Conservation (phyloP, 352 stramenopile species). For the Globisporangium cylindrosporum region DNA sequence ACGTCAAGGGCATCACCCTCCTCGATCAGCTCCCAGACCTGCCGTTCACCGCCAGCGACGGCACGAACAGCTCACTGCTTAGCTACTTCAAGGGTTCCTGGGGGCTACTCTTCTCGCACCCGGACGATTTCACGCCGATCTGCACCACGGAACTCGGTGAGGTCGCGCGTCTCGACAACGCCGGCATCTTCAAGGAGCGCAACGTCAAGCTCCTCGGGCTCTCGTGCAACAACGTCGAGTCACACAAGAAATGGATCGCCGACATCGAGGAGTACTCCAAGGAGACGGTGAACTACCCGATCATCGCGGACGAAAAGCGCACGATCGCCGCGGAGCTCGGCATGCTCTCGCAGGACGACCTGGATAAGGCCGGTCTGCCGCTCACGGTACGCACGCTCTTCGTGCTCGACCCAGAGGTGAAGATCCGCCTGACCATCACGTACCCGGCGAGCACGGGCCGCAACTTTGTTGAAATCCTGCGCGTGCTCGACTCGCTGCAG, state of each 20-base stretch:
- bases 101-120: constrained; percentile 79
- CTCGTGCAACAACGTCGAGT: constrained; percentile 74
- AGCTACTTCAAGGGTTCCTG: constrained; percentile 60
- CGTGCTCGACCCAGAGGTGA: constrained; percentile 88
- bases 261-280: constrained; percentile 55
- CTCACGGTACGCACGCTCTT: constrained; percentile 91
- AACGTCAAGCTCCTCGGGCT: constrained; percentile 82
- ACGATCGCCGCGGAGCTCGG: constrained; percentile 78
- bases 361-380: constrained; percentile 72
- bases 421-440: constrained; percentile 87
- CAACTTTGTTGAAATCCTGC: constrained; percentile 93
- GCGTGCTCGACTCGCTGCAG: constrained; percentile 88
- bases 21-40: constrained; percentile 17
- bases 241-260: constrained; percentile 83
- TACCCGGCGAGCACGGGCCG: constrained; percentile 91
- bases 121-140: constrained; percentile 90
- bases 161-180: constrained; percentile 77
- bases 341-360: constrained; percentile 85
- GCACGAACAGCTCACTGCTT: constrained; percentile 47
- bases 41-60: constrained; percentile 34
- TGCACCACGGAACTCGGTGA: constrained; percentile 92
- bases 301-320: constrained; percentile 33
- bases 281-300: constrained; percentile 82
- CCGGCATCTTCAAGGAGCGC: constrained; percentile 70
- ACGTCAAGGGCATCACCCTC: constrained; percentile 8